Base-by-base conservation (phyloP, 2,329 filamentous ascomycete species). In the Verticillium albo-atrum region DNA sequence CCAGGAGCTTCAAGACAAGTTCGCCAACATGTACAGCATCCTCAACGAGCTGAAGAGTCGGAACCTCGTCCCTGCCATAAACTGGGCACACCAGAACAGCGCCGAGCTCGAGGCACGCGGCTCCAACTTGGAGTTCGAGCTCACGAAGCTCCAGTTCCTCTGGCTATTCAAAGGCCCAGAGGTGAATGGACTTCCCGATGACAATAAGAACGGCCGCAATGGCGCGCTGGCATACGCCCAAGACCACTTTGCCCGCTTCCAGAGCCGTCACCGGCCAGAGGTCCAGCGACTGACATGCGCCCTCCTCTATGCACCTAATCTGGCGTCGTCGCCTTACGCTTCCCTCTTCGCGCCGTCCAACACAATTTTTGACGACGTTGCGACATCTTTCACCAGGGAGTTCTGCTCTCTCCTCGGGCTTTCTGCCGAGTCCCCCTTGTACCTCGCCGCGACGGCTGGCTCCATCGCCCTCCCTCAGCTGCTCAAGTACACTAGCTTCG, bases 51-150 rank as follows among this genome's bases (percentile, higher is more conserved):
- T 98, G 60, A 90, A 89, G 65, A 78, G 85, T 27, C 83, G 83
- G 56, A 91, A 97, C 66, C 82, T 98, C 2, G 74, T 83, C 0
- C 91, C 92, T 0, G 95, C 95, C 1, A 98, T 99, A 26, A 77
- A 84, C 58, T 99, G 95, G 95, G 91, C 95, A 0, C 81, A 87
- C 37, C 71, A 81, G 27, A 89, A 97, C 68, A 88, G 87, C 60
- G 73, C 75, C 5, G 80, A 87, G 27, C 81, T 99, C 3, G 92
- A 97, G 68, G 82, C 84, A 4, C 85, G 92, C 54, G 94, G 93
- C 3, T 97, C 92, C 68, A 97, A 96, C 67, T 84, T 99, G 2
- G 94, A 98, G 71, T 99, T 98, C 64, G 94, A 99, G 69, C 86
- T 99, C 2, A 91, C 89, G 75, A 90, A 92, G 64, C 80, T 98